Evolutionary conservation across 139 green algal species (phyloP), one percentile per base, ranked within the genome.

Genomic region (Raphidocelis subcapitata): DNA sequence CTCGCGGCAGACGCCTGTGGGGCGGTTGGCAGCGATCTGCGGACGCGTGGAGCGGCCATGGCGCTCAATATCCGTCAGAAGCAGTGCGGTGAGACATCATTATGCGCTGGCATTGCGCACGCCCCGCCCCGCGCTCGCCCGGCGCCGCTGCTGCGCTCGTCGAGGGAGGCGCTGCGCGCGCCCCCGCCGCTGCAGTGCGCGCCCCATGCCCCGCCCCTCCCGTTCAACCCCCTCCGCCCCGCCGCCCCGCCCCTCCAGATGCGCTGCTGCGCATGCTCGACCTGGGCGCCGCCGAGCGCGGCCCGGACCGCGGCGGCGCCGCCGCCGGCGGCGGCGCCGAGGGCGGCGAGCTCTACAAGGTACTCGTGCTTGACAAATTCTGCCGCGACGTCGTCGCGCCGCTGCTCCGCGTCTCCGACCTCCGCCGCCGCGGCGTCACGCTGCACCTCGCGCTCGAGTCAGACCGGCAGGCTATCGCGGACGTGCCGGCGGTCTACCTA

Each of bases 401-500:
- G 1, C 82, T 99, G 44, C 73, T 99, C 28, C 86, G 84, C 8
- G 84, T 99, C 24, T 92, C 90, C 52, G 93, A 98, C 65, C 76
- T 99, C 67, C 82, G 96, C 0, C 83, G 83, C 60, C 89, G 97
- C 69, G 96, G 96, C 67, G 89, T 99, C 31, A 99, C 96, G 24
- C 83, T 99, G 67, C 90, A 98, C 74, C 79, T 99, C 21, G 70
- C 89, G 60, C 69, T 99, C 21, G 92, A 98, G 28, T 36, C 75
- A 0, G 91, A 97, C 0, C 85, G 96, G 21, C 89, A 99, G 82
- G 61, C 88, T 46, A 98, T 99, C 57, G 86, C 94, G 0, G 96
- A 99, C 55, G 94, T 97, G n/a, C 93, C 96, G 32, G 95, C 94
- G 0, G 80, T 99, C 0, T 99, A 99, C 76, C 93, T 98, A 56